Base-by-base conservation (phyloP, 805 yeast species). In the Candida krabiensis region DNA sequence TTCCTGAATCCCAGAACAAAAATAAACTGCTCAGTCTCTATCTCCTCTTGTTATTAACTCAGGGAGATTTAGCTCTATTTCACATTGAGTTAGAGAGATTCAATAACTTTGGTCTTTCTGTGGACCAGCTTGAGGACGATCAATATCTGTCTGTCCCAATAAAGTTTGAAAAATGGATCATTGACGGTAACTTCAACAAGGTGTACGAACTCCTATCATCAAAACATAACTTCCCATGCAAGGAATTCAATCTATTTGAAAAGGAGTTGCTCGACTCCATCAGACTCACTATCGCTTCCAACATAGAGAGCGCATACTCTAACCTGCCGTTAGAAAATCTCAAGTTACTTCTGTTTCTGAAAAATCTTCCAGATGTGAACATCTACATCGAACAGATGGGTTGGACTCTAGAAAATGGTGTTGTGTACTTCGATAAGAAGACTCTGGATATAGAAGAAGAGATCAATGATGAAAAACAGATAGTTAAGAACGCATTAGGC, bases 121-220 rank as follows among this genome's bases (percentile, higher is more conserved):
- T 64, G 30, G 70, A 66, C 44, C 71, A 72, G 37, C 68, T 78
- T 44, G 91, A 87, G 50, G 69, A 72, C 24, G 96, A 86, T 59
- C 69, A 73, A 49, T 86, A 73, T 59, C 69, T 91, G 50, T 75
- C 79, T 33, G 89, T 89, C 60, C 98, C 98, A 17, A 81, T 91
- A 37, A 80, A 81, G 50, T 79, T 93, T 52, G 98, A 93, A 61
- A 81, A 86, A 49, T 87, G 95, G 84, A 76, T 93, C 49, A 88
- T 91, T 83, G 98, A 93, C 66, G 99, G 99, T 29, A 85, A 91
- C 48, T 93, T 90, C 64, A 93, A 88, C 62, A 86, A 86, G 63
- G 91, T 90, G 31, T 86, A 93, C 84, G 82, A 78, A 50, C 73
- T 86, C 38, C 46, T 64, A 28, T 51, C 59, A 9, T 53, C 56